Evolutionary conservation across 371 early-diverging fungal genomes (phyloP).

Genomic region (Haplosporangium sp.): DNA sequence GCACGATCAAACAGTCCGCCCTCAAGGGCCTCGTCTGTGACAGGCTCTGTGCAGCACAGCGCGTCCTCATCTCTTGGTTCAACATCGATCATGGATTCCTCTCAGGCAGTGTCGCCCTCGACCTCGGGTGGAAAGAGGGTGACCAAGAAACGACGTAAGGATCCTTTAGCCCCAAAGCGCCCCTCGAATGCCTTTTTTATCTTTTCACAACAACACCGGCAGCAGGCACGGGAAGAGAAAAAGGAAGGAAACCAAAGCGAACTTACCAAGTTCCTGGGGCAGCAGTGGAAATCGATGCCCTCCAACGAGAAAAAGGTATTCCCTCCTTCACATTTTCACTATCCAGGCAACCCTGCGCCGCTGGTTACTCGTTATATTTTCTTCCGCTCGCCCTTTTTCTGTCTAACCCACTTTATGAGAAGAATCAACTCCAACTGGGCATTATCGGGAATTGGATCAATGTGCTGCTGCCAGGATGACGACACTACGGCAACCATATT

Average conservation of each 20-base stretch:
- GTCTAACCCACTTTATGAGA: neutral
- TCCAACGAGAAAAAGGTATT: conserved; percentile 69
- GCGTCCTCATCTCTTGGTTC: conserved; percentile 11
- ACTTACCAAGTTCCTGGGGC: conserved; percentile 65
- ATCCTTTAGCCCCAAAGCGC: conserved; percentile 78
- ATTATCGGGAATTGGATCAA: neutral
- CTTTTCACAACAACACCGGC: conserved; percentile 71
- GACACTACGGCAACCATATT: no score
- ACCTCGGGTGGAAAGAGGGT: conserved; percentile 21
- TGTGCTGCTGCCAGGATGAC: no score
- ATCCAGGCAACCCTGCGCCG: neutral
- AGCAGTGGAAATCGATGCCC: conserved; percentile 66
- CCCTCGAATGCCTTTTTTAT: conserved; percentile 79
- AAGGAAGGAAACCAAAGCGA: conserved; percentile 67
- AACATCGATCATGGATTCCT: neutral
- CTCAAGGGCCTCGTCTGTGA: conserved; percentile 26
- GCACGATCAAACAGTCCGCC: conserved; percentile 33
- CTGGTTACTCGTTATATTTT: neutral
- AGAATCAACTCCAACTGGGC: neutral
- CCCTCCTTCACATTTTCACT: neutral
- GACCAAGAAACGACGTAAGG: conserved; percentile 59
- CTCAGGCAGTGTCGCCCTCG: conserved; percentile 7
- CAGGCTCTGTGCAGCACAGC: conserved; percentile 7
- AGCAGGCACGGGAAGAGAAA: conserved; percentile 70
- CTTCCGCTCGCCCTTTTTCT: neutral